phyloP scores from a whole-genome alignment of 129 eudicot genomes.

The Arctium minus region DNA sequence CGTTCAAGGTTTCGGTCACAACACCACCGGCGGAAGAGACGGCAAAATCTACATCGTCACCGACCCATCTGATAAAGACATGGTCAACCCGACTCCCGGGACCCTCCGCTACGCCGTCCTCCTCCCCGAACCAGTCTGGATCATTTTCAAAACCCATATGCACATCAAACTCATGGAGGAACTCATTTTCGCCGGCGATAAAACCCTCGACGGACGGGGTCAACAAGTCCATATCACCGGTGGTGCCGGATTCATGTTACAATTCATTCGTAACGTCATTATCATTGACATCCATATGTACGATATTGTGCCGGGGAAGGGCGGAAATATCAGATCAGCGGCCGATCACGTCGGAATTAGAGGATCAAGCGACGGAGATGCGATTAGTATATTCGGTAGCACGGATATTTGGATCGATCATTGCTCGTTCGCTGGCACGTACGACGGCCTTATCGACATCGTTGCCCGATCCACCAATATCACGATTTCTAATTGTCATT shows the following conservation, averaged over 20 bases:
- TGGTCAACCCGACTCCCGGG: slow-evolving; percentile 61
- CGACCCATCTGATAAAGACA: slow-evolving; percentile 47
- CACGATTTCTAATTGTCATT: slow-evolving; percentile 77
- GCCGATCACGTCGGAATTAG: slow-evolving; percentile 53
- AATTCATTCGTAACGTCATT: slow-evolving; percentile 48
- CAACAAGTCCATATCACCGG: slow-evolving; percentile 46
- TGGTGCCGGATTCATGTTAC: slow-evolving; percentile 81
- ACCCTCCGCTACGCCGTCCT: slow-evolving; percentile 81
- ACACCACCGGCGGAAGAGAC: slow-evolving; percentile 57
- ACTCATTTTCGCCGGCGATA: slow-evolving; percentile 58
- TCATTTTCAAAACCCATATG: slow-evolving; percentile 51
- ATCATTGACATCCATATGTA: slow-evolving; percentile 52
- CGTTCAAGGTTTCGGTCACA: slow-evolving; percentile 66
- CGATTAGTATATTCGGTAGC: slow-evolving; percentile 57
- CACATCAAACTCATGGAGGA: slow-evolving; percentile 50
- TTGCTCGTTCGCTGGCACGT: slow-evolving; percentile 48
- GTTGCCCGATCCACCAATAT: slow-evolving; percentile 67
- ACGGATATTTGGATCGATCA: slow-evolving; percentile 76
- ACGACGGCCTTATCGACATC: slow-evolving; percentile 71
- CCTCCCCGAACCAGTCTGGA: slow-evolving; percentile 77
- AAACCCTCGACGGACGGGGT: slow-evolving; percentile 87
- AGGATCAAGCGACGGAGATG: slow-evolving; percentile 75
- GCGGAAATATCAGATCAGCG: slow-evolving; percentile 64
- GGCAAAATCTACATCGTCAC: slow-evolving; percentile 59
- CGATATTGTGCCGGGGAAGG: slow-evolving; percentile 36